Evolutionary conservation across 2,329 filamentous ascomycete species (phyloP).

Genomic region (Ophiostoma sp.): DNA sequence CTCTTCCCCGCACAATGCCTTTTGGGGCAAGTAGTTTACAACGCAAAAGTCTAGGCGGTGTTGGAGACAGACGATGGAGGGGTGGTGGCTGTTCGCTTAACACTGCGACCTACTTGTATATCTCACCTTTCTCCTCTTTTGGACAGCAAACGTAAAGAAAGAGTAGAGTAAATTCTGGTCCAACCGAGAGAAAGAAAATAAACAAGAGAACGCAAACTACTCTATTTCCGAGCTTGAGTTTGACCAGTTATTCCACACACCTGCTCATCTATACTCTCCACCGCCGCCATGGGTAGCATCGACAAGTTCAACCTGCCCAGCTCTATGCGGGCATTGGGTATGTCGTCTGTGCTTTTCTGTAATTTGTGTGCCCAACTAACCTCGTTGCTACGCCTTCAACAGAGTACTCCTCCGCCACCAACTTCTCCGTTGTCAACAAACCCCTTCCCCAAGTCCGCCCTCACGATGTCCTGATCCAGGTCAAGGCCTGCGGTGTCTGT

Average conservation of each 20-base stretch:
- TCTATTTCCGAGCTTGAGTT: not conserved
- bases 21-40: not conserved
- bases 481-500: conserved; percentile 67
- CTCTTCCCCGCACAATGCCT: not conserved
- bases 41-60: not conserved
- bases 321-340: conserved; percentile 11
- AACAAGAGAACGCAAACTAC: too few species aligned
- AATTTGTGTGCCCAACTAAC: not conserved
- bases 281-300: not conserved
- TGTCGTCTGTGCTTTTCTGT: not conserved
- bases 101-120: not conserved
- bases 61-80: not conserved
- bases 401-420: conserved; percentile 11
- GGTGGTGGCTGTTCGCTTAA: too few species aligned
- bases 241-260: not conserved
- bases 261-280: not conserved
- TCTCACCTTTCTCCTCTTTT: not conserved
- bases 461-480: conserved; percentile 64
- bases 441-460: conserved; percentile 61
- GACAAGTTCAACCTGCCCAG: conserved; percentile 13
- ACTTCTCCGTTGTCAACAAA: conserved; percentile 61
- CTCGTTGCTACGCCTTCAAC: too few species aligned
- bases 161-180: not conserved
- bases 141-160: not conserved
- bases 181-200: not conserved